Percentiles rank a stretch among this genome's conserved stretches.
Evolutionary conservation across 139 green algal species (phyloP).

Genomic region (Chlamydomonas applanata): DNA sequence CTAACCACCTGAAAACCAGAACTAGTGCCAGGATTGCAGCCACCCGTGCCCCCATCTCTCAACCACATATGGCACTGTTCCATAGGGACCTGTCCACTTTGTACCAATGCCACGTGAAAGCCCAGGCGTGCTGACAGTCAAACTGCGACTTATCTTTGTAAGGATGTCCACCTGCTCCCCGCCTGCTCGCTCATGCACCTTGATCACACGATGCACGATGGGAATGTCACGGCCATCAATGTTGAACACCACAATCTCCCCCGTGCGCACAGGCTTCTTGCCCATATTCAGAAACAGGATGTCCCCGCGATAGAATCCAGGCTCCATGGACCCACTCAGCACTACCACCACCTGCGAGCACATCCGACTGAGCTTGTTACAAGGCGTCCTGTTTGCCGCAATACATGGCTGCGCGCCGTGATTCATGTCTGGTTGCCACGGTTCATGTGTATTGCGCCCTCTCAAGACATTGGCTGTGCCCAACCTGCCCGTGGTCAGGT

Average conservation of each 20-base stretch:
- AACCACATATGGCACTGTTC: too few relatives aligned
- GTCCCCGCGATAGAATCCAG: slow-evolving; percentile 93
- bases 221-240: slow-evolving; percentile 91
- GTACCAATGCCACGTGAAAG: too few relatives aligned
- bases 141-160: slow-evolving; percentile 72
- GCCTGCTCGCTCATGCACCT: slow-evolving; percentile 70
- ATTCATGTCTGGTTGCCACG: too few relatives aligned
- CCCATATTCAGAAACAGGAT: slow-evolving; percentile 96
- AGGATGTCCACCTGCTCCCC: slow-evolving; percentile 73
- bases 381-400: background rate
- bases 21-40: too few relatives aligned
- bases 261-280: slow-evolving; percentile 56
- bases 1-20: too few relatives aligned
- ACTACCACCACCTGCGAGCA: slow-evolving; percentile 91
- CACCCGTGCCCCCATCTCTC: too few relatives aligned
- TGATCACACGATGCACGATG: slow-evolving; percentile 95
- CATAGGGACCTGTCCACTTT: too few relatives aligned
- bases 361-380: background rate
- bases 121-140: background rate
- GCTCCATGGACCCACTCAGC: slow-evolving; percentile 97
- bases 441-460: too few relatives aligned
- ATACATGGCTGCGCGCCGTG: too few relatives aligned
- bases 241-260: slow-evolving; percentile 95
- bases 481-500: too few relatives aligned
- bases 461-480: too few relatives aligned